Base-by-base conservation (phyloP, 352 stramenopile genomes). In the Globisporangium spinosum region DNA sequence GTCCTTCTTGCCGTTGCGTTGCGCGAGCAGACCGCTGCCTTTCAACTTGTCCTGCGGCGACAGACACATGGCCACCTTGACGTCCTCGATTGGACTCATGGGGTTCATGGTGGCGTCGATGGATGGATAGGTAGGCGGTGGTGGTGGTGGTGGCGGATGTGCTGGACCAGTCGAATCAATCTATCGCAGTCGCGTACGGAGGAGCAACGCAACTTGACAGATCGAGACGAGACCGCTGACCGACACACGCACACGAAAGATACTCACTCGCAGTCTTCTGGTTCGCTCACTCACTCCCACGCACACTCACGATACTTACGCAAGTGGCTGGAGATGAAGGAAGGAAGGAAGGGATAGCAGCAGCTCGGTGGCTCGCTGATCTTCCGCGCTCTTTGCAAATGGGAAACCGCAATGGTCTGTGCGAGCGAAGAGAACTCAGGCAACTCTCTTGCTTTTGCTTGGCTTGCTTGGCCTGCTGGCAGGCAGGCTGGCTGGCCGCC, bases 1-100 rank as follows among this genome's bases (percentile, higher is more conserved):
- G 12, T 23, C 34, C 66, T 88, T 85, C 61, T 71, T 80, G 60
- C 76, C 25, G 35, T 20, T 68, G 55, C 53, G 79, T 45, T 80
- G 77, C 23, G 59, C 68, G 27, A 76, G 63, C 25, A 70, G 40
- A 15, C 67, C 38, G 10, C 54, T 72, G 59, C 68, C 74, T 64
- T 83, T 82, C 62, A 87, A 70, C 62, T 90, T 91, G 53, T 91
- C 83, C 47, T 91, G 83, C 15, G 81, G 83, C 5, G 83, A 91
- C 54, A 91, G 61, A 40, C 83, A 89, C 77, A 86, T 89, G 62
- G 70, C 51, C n/a, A 70, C 27, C 75, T 89, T 88, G 61, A 54
- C 73, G 27, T 87, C 77, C 25, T 88, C 77, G 22, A 79, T 70
- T 23, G 74, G 69, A 35, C 72, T 77, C 74, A 76, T 75, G 43